phyloP scores from a whole-genome alignment of 1,139 yeast genomes.

The Oligophagozyma castellii region DNA sequence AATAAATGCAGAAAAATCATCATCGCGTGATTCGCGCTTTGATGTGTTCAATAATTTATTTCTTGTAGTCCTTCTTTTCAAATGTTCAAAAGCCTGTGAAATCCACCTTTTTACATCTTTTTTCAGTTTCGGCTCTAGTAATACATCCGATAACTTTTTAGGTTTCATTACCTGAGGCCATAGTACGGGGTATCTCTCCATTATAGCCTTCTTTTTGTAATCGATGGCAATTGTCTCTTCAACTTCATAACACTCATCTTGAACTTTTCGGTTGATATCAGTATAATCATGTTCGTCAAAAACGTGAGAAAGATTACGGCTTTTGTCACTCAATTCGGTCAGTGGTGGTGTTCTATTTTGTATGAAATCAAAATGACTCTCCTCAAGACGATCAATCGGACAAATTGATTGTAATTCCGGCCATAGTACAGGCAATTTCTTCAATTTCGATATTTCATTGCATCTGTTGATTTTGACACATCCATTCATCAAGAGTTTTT shows the following conservation, averaged over 20 bases:
- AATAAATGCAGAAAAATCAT: conserved; percentile 33
- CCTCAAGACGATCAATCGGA: not conserved
- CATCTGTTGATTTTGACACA: not conserved
- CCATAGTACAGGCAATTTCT: not conserved
- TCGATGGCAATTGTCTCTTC: no score
- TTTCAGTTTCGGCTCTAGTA: conserved; percentile 22
- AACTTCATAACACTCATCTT: no score
- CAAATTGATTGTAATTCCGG: not conserved
- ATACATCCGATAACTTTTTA: conserved; percentile 25
- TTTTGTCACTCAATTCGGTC: not conserved
- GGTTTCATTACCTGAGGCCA: conserved; percentile 41
- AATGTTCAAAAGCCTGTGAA: conserved; percentile 31
- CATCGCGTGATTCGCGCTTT: conserved; percentile 11
- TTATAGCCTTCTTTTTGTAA: not conserved
- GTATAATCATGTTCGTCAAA: not conserved
- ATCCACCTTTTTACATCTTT: conserved; percentile 35
- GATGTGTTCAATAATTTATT: conserved; percentile 16
- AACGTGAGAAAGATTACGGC: not conserved
- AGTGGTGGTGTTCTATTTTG: no score
- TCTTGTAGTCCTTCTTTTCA: conserved; percentile 28
- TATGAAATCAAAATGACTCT: not conserved
- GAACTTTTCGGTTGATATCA: not conserved
- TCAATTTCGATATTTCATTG: not conserved
- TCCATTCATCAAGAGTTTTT: not conserved
- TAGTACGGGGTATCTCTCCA: not conserved